phyloP scores from a whole-genome alignment of 2,329 filamentous ascomycete species.

The Harringtonia aguacate region DNA sequence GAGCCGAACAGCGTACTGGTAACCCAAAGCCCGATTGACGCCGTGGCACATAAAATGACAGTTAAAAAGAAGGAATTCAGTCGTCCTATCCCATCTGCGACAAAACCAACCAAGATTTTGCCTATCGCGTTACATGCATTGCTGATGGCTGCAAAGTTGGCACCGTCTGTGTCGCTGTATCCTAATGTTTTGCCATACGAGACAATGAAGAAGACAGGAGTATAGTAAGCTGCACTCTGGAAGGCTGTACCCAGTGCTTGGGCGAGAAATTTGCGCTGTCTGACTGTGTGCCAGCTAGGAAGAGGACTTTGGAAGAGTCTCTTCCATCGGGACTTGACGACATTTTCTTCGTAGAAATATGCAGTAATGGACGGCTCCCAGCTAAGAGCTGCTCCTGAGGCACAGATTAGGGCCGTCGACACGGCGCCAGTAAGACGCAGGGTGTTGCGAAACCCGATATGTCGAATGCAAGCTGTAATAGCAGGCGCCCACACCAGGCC shows the following conservation, averaged over 20 bases:
- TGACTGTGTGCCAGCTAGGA: background rate
- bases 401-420: conserved; percentile 14
- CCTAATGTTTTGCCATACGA: conserved; percentile 3
- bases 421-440: conserved; percentile 18
- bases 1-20: conserved; percentile 4
- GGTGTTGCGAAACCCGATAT: conserved; percentile 24
- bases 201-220: conserved; percentile 4
- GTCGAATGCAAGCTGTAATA: conserved; percentile 11
- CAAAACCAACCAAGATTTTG: conserved; percentile 24
- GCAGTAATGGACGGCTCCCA: conserved; percentile 1
- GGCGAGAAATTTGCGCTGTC: background rate
- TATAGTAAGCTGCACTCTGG: conserved; percentile 4
- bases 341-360: too few species aligned
- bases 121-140: conserved; percentile 27
- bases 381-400: conserved; percentile 15
- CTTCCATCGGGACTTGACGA: background rate
- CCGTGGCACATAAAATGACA: conserved; percentile 9
- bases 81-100: conserved; percentile 25
- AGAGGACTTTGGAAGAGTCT: background rate
- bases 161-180: background rate
- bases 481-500: conserved; percentile 21
- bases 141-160: conserved; percentile 3
- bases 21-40: conserved; percentile 2
- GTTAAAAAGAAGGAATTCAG: conserved; percentile 25
- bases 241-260: conserved; percentile 1